Evolutionary conservation across 257 asterid genomes (phyloP).

Genomic region (Salvia miltiorrhiza): DNA sequence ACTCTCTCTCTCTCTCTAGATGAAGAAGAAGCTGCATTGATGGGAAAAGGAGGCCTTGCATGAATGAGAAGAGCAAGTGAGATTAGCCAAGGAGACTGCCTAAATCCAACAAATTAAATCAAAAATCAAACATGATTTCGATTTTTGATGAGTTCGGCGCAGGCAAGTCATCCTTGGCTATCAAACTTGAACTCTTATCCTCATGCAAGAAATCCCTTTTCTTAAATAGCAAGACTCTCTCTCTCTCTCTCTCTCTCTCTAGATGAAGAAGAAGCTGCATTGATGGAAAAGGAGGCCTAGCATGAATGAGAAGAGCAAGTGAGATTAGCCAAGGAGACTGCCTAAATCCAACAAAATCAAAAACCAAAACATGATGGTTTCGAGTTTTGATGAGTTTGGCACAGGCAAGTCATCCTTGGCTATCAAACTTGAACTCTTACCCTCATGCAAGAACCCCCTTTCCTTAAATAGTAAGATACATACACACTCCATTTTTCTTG

Average conservation of each 20-base stretch:
- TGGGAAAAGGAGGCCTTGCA: constrained; percentile 20
- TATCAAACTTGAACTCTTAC: constrained; percentile 30
- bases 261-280: neutral
- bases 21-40: neutral
- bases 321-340: constrained; percentile 42
- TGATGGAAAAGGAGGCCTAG: constrained; percentile 11
- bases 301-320: constrained; percentile 34
- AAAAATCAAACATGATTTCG: neutral
- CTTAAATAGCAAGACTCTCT: neutral
- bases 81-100: constrained; percentile 46
- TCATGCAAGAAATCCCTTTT: constrained; percentile 28
- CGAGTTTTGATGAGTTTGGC: neutral
- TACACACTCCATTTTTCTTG: neutral
- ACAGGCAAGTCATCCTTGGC: constrained; percentile 57
- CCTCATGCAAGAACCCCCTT: constrained; percentile 33
- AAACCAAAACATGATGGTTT: neutral
- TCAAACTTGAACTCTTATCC: constrained; percentile 29
- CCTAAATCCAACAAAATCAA: constrained; percentile 24
- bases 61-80: constrained; percentile 30
- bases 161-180: constrained; percentile 58
- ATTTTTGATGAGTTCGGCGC: constrained; percentile 6
- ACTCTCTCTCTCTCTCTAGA: neutral
- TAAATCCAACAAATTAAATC: constrained; percentile 17
- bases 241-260: neutral
- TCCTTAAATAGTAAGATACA: neutral